Conservation (phyloP, 257 asterid genomes). For the Datura wrightii region DNA sequence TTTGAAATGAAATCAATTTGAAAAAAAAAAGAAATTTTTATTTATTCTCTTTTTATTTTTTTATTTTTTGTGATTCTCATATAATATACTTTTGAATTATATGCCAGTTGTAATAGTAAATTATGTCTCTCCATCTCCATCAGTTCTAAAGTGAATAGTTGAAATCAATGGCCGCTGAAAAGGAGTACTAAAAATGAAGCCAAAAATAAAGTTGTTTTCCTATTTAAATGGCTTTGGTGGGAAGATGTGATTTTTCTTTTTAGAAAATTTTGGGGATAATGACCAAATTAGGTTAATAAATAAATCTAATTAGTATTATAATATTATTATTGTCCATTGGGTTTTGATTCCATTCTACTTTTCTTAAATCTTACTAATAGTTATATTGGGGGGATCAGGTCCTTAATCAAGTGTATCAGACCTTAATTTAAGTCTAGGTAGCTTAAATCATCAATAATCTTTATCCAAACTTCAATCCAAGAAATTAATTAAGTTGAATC, state of each 20-base stretch:
- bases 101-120: neutral
- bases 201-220: neutral
- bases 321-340: neutral
- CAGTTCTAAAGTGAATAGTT: neutral
- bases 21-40: neutral
- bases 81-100: neutral
- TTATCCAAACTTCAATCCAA: neutral
- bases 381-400: conserved; percentile 3
- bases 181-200: neutral
- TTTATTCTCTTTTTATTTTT: too few relatives aligned
- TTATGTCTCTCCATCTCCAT: neutral
- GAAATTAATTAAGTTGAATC: conserved; percentile 11
- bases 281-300: conserved; percentile 30
- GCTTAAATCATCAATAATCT: neutral
- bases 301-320: too few relatives aligned
- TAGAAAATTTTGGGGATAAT: neutral
- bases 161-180: neutral
- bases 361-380: neutral
- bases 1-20: conserved; percentile 18
- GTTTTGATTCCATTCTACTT: conserved; percentile 11
- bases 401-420: conserved; percentile 7
- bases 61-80: neutral
- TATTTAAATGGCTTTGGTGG: conserved; percentile 18
- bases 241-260: neutral
- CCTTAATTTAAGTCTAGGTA: neutral